phyloP scores from a whole-genome alignment of 225 moss, liverwort and hornwort species.

The Ulota crispa region DNA sequence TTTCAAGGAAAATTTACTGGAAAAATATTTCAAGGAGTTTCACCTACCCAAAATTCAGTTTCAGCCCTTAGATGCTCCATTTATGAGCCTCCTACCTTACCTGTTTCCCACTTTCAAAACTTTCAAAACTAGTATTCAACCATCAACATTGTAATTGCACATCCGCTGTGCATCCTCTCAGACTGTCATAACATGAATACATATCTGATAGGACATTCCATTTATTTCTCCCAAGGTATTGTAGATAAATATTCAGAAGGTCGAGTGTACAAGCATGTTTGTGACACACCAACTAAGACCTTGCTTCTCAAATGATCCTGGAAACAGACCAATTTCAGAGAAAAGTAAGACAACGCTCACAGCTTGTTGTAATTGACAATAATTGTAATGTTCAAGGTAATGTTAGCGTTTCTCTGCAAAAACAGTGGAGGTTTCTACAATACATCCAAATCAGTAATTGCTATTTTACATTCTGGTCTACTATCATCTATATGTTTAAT shows the following conservation, averaged over 20 bases:
- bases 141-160: neutral
- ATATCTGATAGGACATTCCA: neutral
- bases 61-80: too few species aligned
- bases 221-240: neutral
- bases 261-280: neutral
- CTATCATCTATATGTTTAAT: neutral
- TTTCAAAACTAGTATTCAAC: too few species aligned
- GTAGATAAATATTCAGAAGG: neutral
- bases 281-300: neutral
- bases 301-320: too few species aligned
- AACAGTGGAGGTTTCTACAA: neutral
- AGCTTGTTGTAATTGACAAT: neutral
- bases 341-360: neutral
- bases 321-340: neutral
- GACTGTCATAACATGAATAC: neutral
- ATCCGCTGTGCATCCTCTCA: neutral
- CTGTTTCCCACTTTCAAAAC: neutral
- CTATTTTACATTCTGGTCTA: slow-evolving; percentile 1
- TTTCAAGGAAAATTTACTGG: too few species aligned
- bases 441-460: neutral
- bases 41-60: too few species aligned
- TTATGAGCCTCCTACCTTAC: too few species aligned
- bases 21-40: too few species aligned
- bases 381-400: too few species aligned
- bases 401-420: neutral